Percentiles rank a stretch among this genome's conserved stretches.
Conservation (phyloP, 306 rosid genomes). For the peach (Prunus persica) region DNA sequence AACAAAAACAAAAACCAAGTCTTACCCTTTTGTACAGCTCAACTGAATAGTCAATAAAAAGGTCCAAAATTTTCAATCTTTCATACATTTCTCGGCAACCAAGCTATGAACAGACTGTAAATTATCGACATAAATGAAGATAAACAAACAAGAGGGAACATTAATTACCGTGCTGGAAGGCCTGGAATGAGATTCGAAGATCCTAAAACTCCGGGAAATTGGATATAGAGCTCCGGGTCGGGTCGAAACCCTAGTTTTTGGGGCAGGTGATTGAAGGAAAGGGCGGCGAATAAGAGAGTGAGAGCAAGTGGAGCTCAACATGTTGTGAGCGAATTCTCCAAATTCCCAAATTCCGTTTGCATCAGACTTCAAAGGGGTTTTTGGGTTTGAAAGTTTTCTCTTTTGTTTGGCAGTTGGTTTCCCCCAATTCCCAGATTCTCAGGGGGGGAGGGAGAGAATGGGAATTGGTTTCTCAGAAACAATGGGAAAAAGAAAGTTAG, state of each 20-base stretch:
- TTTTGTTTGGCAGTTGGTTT: neutral
- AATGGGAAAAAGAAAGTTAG: neutral
- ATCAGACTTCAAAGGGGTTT: constrained; percentile 10
- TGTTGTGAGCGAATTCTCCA: constrained; percentile 30
- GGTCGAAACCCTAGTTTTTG: constrained; percentile 39
- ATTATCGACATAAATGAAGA: neutral
- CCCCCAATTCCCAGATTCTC: constrained; percentile 20
- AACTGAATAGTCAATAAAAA: neutral
- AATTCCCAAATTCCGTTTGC: constrained; percentile 21
- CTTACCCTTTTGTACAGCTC: neutral
- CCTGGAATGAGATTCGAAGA: constrained; percentile 48
- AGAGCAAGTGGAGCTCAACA: constrained; percentile 63
- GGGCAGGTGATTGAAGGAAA: constrained; percentile 34
- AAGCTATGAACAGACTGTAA: neutral
- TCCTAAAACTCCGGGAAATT: constrained; percentile 50
- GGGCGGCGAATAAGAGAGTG: constrained; percentile 50
- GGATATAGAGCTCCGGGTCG: constrained; percentile 34
- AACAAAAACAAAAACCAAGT: neutral
- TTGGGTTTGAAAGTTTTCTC: neutral
- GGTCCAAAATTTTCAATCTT: neutral
- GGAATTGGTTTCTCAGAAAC: neutral
- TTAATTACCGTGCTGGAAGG: constrained; percentile 37
- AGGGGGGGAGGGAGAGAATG: neutral
- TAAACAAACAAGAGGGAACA: neutral
- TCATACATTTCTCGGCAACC: neutral